Base-by-base conservation (phyloP, 2,329 filamentous ascomycete species). In the Xylariaceae sp. region DNA sequence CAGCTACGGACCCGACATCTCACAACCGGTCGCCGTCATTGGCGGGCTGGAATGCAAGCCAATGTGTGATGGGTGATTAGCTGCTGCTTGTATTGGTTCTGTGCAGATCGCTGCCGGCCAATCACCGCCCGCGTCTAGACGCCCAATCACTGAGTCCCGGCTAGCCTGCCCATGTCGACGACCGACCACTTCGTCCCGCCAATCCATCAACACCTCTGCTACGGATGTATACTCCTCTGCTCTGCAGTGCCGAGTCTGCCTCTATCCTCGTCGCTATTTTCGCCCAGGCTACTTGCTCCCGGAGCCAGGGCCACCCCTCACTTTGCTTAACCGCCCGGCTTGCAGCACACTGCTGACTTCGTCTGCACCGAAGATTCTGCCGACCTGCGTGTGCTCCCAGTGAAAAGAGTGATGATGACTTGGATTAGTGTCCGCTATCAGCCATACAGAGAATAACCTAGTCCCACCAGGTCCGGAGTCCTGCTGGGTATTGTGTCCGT, bases 291-390 rank as follows among this genome's bases (percentile, higher is more conserved):
- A 39, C 44, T 44, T 58, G 56, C 40, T 51, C 48, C 45, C 46
- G 18, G 42, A 22, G 36, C 48, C 33, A 47, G 39, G 48, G 44
- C 49, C 45, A 49, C 53, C 59, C 55, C 54, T 58, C 59, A 58
- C 53, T 55, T 55, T 63, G 63, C 64, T 67, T 73, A 73, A 59
- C 70, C 70, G 70, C 70, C 68, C 65, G 62, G 50, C 62, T 50
- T 71, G 68, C 69, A 69, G 67, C 63, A 59, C 22, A 7, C 63
- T 59, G 63, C 63, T 57, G 49, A 61, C 55, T 50, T 62, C 58
- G 51, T 53, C 60, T 58, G 59, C 55, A 61, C 54, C 55, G 56
- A 59, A 58, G 52, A 56, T 55, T 54, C 56, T 59, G 55, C 54
- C 54, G 55, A 40, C 54, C 58, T 53, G 53, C 45, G 45, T 45